Percentiles rank a stretch among this genome's conserved stretches.
Evolutionary conservation across 371 early-diverging fungal species (phyloP).

Genomic region (Gilbertella persicaria): DNA sequence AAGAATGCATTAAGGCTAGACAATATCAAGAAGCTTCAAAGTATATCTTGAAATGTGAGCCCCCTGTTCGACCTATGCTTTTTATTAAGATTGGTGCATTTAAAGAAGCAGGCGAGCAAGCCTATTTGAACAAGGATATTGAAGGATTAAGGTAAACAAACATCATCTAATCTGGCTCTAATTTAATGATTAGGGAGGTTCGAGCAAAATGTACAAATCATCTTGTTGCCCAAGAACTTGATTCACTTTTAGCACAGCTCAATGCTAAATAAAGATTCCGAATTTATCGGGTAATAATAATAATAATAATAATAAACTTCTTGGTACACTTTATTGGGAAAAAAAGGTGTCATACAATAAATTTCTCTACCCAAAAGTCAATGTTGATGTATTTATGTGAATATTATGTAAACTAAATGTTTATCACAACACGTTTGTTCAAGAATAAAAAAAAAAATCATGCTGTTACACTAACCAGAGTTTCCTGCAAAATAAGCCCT

Average conservation of each 20-base stretch:
- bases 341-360: too few species aligned
- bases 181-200: constrained; percentile 41
- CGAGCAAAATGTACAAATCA: constrained; percentile 55
- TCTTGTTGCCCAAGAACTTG: constrained; percentile 54
- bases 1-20: constrained; percentile 76
- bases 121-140: constrained; percentile 66
- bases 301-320: too few species aligned
- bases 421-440: too few species aligned
- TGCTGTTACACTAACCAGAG: too few species aligned
- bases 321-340: too few species aligned
- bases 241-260: constrained; percentile 54
- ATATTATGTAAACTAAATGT: too few species aligned
- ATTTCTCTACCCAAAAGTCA: too few species aligned
- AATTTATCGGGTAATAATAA: too few species aligned
- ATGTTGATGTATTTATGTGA: too few species aligned
- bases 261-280: constrained; percentile 47
- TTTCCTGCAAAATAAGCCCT: not conserved
- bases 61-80: constrained; percentile 63
- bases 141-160: constrained; percentile 60
- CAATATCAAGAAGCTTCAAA: constrained; percentile 79
- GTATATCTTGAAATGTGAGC: constrained; percentile 79
- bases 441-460: too few species aligned
- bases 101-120: constrained; percentile 80
- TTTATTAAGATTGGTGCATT: constrained; percentile 78
- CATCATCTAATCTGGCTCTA: not conserved